phyloP scores from a whole-genome alignment of 805 yeast species.

The Barnettozyma vustinii region DNA sequence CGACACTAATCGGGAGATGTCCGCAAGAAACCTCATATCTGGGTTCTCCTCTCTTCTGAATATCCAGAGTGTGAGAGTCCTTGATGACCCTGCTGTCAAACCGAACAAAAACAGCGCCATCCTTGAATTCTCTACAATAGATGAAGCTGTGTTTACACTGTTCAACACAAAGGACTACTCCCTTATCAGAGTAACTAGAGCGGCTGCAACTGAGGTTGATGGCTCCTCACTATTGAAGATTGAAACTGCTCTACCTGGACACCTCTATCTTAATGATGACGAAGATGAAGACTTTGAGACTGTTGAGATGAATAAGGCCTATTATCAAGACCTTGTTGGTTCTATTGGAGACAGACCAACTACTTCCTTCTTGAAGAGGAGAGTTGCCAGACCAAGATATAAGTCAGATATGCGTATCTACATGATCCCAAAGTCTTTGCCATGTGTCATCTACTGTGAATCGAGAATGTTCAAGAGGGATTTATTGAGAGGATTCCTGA shows the following conservation, averaged over 20 bases:
- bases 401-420: conserved; percentile 60
- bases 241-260: conserved; percentile 53
- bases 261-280: conserved; percentile 44
- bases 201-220: conserved; percentile 46
- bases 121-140: conserved; percentile 35
- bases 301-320: conserved; percentile 16
- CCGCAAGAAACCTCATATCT: conserved; percentile 17
- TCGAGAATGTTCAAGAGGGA: conserved; percentile 47
- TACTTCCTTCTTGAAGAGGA: conserved; percentile 47
- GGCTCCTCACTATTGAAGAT: conserved; percentile 48
- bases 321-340: conserved; percentile 20
- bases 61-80: conserved; percentile 18
- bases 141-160: conserved; percentile 39
- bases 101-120: conserved; percentile 27
- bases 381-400: conserved; percentile 57
- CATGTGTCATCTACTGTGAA: conserved; percentile 42
- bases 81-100: conserved; percentile 30
- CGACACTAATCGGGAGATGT: conserved; percentile 18
- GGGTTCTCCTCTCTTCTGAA: conserved; percentile 21
- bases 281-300: conserved; percentile 25
- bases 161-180: conserved; percentile 40
- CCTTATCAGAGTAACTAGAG: conserved; percentile 46
- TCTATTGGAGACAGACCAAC: conserved; percentile 38
- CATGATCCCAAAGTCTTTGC: conserved; percentile 38
- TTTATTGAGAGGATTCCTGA: conserved; percentile 43